phyloP scores from a whole-genome alignment of 2,329 filamentous ascomycete species.

The Chaetomiaceae sp. region DNA sequence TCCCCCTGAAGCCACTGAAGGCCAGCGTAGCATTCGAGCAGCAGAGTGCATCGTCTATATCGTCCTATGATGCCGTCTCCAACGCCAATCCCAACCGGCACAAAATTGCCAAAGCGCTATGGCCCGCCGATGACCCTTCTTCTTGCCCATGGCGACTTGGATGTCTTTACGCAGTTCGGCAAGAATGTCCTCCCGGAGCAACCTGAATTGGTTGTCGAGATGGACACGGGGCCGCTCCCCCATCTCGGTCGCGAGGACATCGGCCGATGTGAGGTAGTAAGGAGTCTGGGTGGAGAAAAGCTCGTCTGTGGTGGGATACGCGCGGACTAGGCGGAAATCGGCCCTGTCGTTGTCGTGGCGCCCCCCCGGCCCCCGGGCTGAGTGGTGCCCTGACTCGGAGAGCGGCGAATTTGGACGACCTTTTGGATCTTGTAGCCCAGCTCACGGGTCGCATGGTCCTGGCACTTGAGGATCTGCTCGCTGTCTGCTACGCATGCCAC shows the following conservation, averaged over 20 bases:
- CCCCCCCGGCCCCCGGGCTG: slow-evolving; percentile 52
- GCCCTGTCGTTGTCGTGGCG: slow-evolving; percentile 69
- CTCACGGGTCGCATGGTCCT: slow-evolving; percentile 27
- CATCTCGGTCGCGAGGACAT: slow-evolving; percentile 39
- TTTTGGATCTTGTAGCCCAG: slow-evolving; percentile 37
- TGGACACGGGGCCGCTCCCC: slow-evolving; percentile 44
- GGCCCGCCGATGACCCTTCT: slow-evolving; percentile 39
- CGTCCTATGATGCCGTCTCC: slow-evolving; percentile 27
- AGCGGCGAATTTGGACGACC: slow-evolving; percentile 31
- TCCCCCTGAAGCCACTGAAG: slow-evolving; percentile 40
- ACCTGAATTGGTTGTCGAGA: slow-evolving; percentile 67
- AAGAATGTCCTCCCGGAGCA: slow-evolving; percentile 68
- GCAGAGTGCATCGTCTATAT: slow-evolving; percentile 35
- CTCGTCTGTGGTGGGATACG: slow-evolving; percentile 65
- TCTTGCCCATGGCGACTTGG: slow-evolving; percentile 45
- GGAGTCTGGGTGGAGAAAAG: slow-evolving; percentile 48
- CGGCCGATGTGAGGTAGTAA: slow-evolving; percentile 52
- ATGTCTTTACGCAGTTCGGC: slow-evolving; percentile 61
- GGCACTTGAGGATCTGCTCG: slow-evolving; percentile 28
- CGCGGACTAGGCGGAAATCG: slow-evolving; percentile 56
- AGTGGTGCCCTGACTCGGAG: slow-evolving; percentile 8
- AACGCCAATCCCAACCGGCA: slow-evolving; percentile 37
- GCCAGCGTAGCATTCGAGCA: slow-evolving; percentile 39
- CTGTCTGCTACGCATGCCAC: slow-evolving; percentile 22
- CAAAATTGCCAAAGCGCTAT: slow-evolving; percentile 39